Conservation (phyloP, 768 basidiomycete genomes). For the Mycena chlorophos region DNA sequence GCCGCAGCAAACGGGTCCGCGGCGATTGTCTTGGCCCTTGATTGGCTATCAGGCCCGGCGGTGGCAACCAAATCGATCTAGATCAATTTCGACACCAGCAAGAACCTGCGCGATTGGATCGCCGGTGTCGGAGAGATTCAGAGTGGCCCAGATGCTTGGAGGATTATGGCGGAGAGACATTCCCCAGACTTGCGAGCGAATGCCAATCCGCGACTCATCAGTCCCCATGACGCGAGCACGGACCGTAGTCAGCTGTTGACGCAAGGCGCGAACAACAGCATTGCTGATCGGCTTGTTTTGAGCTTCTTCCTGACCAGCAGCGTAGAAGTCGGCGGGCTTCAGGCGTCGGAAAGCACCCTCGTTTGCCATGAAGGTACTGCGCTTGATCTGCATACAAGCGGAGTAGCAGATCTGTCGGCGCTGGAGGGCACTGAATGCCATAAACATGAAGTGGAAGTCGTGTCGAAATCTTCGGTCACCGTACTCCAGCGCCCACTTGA, state of each 20-base stretch:
- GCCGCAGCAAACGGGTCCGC: slow-evolving; percentile 43
- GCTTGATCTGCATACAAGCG: background rate
- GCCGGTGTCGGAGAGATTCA: slow-evolving; percentile 42
- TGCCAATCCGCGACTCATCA: slow-evolving; percentile 29
- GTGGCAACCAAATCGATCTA: slow-evolving; percentile 37
- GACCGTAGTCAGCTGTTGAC: slow-evolving; percentile 28
- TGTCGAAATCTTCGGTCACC: background rate
- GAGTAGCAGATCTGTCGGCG: background rate
- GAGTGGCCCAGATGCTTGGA: slow-evolving; percentile 43
- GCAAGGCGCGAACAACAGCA: slow-evolving; percentile 26
- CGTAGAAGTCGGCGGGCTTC: background rate
- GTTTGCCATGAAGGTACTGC: background rate
- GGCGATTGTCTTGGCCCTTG: slow-evolving; percentile 31
- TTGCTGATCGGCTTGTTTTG: slow-evolving; percentile 24
- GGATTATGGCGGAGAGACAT: slow-evolving; percentile 30
- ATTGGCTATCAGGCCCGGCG: slow-evolving; percentile 24
- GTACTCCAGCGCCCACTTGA: background rate
- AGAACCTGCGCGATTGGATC: slow-evolving; percentile 48
- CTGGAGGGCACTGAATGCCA: background rate
- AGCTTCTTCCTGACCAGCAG: slow-evolving; percentile 40
- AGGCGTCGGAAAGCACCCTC: background rate
- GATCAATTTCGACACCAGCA: slow-evolving; percentile 42
- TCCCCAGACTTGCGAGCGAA: slow-evolving; percentile 39
- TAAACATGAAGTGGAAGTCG: background rate
- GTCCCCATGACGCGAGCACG: slow-evolving; percentile 30